Conservation (phyloP, 148 eudicot genomes). For the Chenopodium album region DNA sequence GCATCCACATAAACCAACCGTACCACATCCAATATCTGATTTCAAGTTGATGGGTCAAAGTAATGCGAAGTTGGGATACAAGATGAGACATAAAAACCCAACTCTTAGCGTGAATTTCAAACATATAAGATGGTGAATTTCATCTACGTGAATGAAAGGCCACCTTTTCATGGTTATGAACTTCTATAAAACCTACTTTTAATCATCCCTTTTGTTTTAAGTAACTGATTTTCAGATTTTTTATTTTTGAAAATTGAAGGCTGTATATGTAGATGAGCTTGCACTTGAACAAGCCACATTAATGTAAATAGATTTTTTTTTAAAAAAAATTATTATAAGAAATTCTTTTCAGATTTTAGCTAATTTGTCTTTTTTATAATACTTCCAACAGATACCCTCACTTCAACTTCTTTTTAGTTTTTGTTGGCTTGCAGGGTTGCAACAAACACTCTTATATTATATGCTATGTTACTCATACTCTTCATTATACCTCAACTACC, state of each 20-base stretch:
- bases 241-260: no score
- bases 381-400: background rate
- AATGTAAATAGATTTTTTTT: no score
- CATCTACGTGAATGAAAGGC: background rate
- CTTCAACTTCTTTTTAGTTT: background rate
- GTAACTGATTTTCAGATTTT: background rate
- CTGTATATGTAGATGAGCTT: background rate
- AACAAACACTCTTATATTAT: background rate
- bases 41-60: no score
- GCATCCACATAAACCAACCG: no score
- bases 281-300: background rate
- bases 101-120: background rate
- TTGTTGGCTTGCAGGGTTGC: background rate
- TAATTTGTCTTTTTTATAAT: background rate
- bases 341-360: no score
- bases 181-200: background rate
- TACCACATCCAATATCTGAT: no score
- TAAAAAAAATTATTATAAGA: no score
- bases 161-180: background rate
- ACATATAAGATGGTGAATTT: background rate
- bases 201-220: background rate
- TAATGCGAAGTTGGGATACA: no score
- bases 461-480: background rate
- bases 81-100: background rate
- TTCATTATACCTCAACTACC: no score